Conservation (phyloP, 1,284 basidiomycete species). For the Ustilago cynodontis region DNA sequence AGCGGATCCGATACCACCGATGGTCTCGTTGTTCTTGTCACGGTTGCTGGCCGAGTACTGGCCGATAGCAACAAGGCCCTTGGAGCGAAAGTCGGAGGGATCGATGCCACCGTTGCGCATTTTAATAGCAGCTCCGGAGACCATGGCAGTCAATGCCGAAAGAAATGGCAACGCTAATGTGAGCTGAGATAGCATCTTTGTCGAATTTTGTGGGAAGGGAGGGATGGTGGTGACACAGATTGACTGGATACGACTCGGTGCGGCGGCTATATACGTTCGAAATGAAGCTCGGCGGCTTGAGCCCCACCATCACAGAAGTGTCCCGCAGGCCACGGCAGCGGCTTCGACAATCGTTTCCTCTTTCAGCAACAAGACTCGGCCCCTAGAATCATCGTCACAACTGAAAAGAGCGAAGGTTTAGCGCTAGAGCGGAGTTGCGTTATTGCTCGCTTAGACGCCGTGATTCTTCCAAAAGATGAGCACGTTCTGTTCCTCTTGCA, state of each 20-base stretch:
- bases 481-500: constrained; percentile 11
- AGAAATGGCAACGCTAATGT: constrained; percentile 22
- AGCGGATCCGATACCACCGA: constrained; percentile 68
- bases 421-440: constrained; percentile 10
- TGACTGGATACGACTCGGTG: neutral
- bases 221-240: neutral
- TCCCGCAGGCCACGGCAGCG: too few relatives aligned
- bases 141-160: constrained; percentile 6
- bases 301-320: neutral
- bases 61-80: constrained; percentile 70
- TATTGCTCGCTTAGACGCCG: constrained; percentile 15
- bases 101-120: constrained; percentile 29
- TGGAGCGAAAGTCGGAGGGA: constrained; percentile 60
- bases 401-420: neutral
- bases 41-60: constrained; percentile 59
- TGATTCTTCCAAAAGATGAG: constrained; percentile 6
- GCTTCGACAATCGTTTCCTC: too few relatives aligned
- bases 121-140: constrained; percentile 23
- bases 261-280: too few relatives aligned
- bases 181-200: constrained; percentile 20
- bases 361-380: too few relatives aligned
- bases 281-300: neutral
- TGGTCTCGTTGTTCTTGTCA: constrained; percentile 68
- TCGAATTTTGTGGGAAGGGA: neutral
- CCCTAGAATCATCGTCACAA: too few relatives aligned